Conservation (phyloP, 495 filamentous ascomycete genomes). For the Aspergillus ellipticus region DNA sequence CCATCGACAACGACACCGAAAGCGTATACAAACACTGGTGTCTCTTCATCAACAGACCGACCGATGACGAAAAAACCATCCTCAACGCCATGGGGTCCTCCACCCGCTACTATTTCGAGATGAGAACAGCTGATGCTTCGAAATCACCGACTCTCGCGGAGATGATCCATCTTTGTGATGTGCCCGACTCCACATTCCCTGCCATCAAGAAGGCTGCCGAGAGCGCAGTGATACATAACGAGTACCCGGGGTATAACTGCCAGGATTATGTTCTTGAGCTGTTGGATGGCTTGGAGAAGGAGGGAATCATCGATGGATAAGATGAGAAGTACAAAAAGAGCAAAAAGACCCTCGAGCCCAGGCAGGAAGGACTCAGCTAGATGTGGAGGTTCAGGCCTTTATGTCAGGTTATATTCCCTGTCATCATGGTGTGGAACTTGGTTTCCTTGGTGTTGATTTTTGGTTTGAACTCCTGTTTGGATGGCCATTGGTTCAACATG, state of each 20-base stretch:
- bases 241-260: constrained; percentile 6
- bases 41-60: not conserved
- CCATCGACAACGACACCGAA: not conserved
- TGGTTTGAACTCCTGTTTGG: too few relatives aligned
- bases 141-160: not conserved
- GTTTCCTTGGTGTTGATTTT: too few relatives aligned
- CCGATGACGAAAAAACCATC: not conserved
- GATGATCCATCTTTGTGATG: not conserved
- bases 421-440: too few relatives aligned
- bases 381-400: too few relatives aligned
- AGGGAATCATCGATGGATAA: constrained; percentile 3
- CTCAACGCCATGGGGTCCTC: not conserved
- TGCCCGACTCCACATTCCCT: not conserved
- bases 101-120: not conserved
- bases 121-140: not conserved
- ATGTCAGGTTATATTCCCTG: too few relatives aligned
- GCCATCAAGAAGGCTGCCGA: not conserved
- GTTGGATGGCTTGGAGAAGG: constrained; percentile 7
- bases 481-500: too few relatives aligned
- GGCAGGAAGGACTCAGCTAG: too few relatives aligned
- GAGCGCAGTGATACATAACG: not conserved
- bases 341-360: too few relatives aligned
- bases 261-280: constrained; percentile 7
- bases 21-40: not conserved
- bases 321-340: too few relatives aligned